Conservation (phyloP, 352 stramenopile genomes). For the Paralagenidium karlingii region DNA sequence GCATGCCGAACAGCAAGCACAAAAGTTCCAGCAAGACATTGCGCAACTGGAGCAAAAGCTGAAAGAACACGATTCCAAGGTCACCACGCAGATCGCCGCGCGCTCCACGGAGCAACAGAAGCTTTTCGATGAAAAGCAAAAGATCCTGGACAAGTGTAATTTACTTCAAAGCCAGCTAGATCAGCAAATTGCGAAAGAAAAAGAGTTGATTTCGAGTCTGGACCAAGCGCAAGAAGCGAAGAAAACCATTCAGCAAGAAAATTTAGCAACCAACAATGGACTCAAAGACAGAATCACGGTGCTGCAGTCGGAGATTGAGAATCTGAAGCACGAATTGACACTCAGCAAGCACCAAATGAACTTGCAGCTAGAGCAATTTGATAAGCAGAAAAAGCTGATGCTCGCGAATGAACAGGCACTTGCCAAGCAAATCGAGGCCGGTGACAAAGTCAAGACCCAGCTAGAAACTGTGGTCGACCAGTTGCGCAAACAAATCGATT, state of each 20-base stretch:
- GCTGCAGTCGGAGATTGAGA: conserved; percentile 8
- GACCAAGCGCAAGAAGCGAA: too few relatives aligned
- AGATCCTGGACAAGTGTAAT: background rate
- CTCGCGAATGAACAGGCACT: background rate
- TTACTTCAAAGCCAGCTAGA: background rate
- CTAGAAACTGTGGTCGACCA: conserved; percentile 2
- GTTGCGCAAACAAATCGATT: background rate
- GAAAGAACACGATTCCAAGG: background rate
- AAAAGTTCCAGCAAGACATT: background rate
- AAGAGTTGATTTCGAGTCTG: too few relatives aligned
- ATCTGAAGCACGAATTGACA: conserved; percentile 9
- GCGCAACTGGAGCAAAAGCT: background rate
- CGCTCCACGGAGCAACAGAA: background rate
- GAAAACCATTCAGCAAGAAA: too few relatives aligned
- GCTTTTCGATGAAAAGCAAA: background rate
- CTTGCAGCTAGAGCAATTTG: conserved; percentile 19
- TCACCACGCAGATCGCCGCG: background rate
- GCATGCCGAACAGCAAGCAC: conserved; percentile 1
- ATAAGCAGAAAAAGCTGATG: conserved; percentile 21
- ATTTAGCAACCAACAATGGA: too few relatives aligned
- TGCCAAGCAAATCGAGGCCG: background rate
- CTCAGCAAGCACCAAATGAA: background rate
- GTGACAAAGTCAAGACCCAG: background rate
- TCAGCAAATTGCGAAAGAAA: background rate
- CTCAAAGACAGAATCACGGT: too few relatives aligned